phyloP scores from a whole-genome alignment of 2,329 filamentous ascomycete species.

The Thermomyces lanuginosus region DNA sequence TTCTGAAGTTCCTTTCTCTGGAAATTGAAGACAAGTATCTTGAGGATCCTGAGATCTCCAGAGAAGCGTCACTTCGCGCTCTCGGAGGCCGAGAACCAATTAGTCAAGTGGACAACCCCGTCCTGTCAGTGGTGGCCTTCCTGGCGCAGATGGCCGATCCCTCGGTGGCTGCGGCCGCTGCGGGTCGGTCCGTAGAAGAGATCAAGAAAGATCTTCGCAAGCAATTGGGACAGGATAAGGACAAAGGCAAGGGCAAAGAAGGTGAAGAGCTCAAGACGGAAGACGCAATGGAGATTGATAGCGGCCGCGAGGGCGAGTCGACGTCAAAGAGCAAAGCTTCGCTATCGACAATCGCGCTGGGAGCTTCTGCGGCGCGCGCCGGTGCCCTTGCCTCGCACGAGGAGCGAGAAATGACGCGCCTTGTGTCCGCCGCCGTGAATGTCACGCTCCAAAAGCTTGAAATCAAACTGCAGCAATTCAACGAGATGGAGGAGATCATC shows the following conservation, averaged over 20 bases:
- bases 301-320: slow-evolving; percentile 15
- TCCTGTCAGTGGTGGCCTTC: slow-evolving; percentile 92
- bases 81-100: slow-evolving; percentile 73
- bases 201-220: slow-evolving; percentile 66
- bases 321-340: slow-evolving; percentile 28
- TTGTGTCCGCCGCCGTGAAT: slow-evolving; percentile 85
- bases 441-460: slow-evolving; percentile 90
- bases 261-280: slow-evolving; percentile 35
- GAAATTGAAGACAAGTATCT: slow-evolving; percentile 97
- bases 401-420: slow-evolving; percentile 86
- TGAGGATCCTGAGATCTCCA: slow-evolving; percentile 50
- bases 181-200: slow-evolving; percentile 71
- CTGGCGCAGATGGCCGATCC: slow-evolving; percentile 82
- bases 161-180: slow-evolving; percentile 74
- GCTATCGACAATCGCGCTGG: slow-evolving; percentile 61
- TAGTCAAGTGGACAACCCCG: slow-evolving; percentile 83
- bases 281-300: slow-evolving; percentile 43
- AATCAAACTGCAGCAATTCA: slow-evolving; percentile 88
- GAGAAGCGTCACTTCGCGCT: slow-evolving; percentile 50
- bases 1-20: slow-evolving; percentile 86
- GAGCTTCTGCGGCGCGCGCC: slow-evolving; percentile 68
- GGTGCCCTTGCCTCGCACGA: slow-evolving; percentile 86
- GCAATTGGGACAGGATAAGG: slow-evolving; percentile 51
- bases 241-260: slow-evolving; percentile 36
- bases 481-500: slow-evolving; percentile 84